Conservation (phyloP, 805 yeast genomes). For the Komagataella kurtzmanii region DNA sequence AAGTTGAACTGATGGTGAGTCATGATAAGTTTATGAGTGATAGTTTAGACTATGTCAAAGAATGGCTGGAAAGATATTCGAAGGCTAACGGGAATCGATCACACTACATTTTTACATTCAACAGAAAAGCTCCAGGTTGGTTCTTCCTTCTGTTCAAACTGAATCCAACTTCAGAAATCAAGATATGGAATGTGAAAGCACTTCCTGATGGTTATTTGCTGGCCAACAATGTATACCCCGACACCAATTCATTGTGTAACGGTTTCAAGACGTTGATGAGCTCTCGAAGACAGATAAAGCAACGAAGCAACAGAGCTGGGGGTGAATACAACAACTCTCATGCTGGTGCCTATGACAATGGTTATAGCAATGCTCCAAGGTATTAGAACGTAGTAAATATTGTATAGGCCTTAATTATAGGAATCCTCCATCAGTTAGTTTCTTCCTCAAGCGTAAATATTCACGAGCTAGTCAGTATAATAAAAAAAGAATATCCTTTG, state of each 20-base stretch:
- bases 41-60: slow-evolving; percentile 62
- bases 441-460: no score
- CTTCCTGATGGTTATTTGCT: slow-evolving; percentile 77
- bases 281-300: not conserved
- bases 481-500: no score
- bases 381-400: not conserved
- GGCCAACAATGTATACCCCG: slow-evolving; percentile 75
- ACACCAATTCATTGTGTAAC: slow-evolving; percentile 76
- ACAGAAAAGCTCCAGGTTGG: slow-evolving; percentile 91
- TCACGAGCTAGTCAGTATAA: no score
- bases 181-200: slow-evolving; percentile 86
- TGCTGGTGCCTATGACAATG: not conserved
- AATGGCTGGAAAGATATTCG: slow-evolving; percentile 80
- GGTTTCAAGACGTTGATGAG: slow-evolving; percentile 64
- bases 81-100: slow-evolving; percentile 85
- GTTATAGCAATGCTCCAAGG: not conserved
- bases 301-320: not conserved
- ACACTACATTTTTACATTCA: slow-evolving; percentile 82
- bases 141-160: slow-evolving; percentile 79
- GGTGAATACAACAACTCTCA: not conserved
- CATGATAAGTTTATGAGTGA: slow-evolving; percentile 86
- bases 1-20: slow-evolving; percentile 71
- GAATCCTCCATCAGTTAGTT: not conserved
- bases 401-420: not conserved
- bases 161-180: slow-evolving; percentile 49